These are phyloP conservation scores for Glonium stellatum DNA, from an alignment of 495 filamentous ascomycete genomes.

Conservation along the genomic window DNA sequence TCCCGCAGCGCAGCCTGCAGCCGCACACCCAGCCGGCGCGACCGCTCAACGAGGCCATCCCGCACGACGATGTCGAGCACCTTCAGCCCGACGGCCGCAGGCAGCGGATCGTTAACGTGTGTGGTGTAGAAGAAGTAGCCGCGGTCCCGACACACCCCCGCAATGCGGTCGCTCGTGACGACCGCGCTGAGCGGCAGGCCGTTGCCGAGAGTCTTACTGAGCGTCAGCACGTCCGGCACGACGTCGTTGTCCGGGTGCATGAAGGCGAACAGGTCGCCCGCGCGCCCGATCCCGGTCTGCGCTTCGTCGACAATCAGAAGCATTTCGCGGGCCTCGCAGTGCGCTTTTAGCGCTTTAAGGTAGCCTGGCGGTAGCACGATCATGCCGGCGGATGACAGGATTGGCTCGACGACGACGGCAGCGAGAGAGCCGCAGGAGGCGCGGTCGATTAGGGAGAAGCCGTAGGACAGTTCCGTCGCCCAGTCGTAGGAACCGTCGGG, in stretches of 20 bases:
- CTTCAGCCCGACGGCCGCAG: slow-evolving; percentile 49
- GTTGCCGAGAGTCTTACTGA: slow-evolving; percentile 51
- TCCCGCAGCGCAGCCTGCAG: slow-evolving; percentile 40
- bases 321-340: slow-evolving; percentile 47
- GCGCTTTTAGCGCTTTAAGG: slow-evolving; percentile 39
- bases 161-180: slow-evolving; percentile 45
- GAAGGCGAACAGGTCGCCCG: slow-evolving; percentile 48
- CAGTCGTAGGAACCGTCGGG: slow-evolving; percentile 50
- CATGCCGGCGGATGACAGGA: slow-evolving; percentile 45
- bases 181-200: slow-evolving; percentile 48
- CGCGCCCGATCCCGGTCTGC: slow-evolving; percentile 48
- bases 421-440: slow-evolving; percentile 50
- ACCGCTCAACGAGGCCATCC: slow-evolving; percentile 41
- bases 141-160: slow-evolving; percentile 33
- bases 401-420: slow-evolving; percentile 50
- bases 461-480: slow-evolving; percentile 50
- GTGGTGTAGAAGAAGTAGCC: slow-evolving; percentile 41
- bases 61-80: slow-evolving; percentile 50
- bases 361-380: slow-evolving; percentile 44
- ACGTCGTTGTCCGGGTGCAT: slow-evolving; percentile 41
- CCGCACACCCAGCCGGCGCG: slow-evolving; percentile 38
- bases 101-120: slow-evolving; percentile 49
- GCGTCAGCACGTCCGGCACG: slow-evolving; percentile 47
- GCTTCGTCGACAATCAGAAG: slow-evolving; percentile 51
- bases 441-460: slow-evolving; percentile 46